Evolutionary conservation across 371 early-diverging fungal species (phyloP).

Genomic region (Paraphysoderma sedebokerense): DNA sequence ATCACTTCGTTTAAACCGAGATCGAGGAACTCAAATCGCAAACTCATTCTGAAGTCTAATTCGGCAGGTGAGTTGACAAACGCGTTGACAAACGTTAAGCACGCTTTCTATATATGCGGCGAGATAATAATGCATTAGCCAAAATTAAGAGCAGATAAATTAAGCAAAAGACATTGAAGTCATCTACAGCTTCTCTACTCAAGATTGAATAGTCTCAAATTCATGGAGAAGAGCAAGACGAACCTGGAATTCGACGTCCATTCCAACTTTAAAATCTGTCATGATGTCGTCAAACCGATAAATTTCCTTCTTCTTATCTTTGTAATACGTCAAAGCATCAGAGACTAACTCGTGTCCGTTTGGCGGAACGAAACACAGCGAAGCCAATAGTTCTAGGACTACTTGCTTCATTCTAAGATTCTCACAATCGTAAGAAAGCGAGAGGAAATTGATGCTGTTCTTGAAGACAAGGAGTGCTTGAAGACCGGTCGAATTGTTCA

Average conservation of each 20-base stretch:
- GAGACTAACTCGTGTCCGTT: conserved; percentile 9
- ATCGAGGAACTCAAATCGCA: conserved; percentile 11
- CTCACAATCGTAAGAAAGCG: conserved; percentile 3
- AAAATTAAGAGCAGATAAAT: not conserved
- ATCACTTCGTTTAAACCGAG: conserved; percentile 4
- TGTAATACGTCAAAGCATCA: conserved; percentile 3
- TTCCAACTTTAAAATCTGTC: not conserved
- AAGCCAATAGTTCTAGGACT: conserved; percentile 13
- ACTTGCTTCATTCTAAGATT: conserved; percentile 1
- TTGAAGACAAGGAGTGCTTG: conserved; percentile 2
- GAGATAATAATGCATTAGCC: not conserved
- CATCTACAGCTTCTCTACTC: not conserved
- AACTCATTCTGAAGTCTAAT: conserved; percentile 5
- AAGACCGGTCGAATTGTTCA: conserved; percentile 11
- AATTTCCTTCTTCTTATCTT: not conserved
- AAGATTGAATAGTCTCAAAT: not conserved
- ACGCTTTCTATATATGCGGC: conserved; percentile 4
- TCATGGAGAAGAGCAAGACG: not conserved
- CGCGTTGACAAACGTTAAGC: conserved; percentile 14
- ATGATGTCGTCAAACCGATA: conserved; percentile 7
- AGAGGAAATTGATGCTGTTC: conserved; percentile 8
- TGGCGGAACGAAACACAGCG: conserved; percentile 14
- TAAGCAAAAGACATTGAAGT: not conserved
- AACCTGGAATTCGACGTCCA: conserved; percentile 1
- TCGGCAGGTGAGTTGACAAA: conserved; percentile 12